phyloP scores from a whole-genome alignment of 2,329 filamentous ascomycete species.

The Leptographium wingfieldii region DNA sequence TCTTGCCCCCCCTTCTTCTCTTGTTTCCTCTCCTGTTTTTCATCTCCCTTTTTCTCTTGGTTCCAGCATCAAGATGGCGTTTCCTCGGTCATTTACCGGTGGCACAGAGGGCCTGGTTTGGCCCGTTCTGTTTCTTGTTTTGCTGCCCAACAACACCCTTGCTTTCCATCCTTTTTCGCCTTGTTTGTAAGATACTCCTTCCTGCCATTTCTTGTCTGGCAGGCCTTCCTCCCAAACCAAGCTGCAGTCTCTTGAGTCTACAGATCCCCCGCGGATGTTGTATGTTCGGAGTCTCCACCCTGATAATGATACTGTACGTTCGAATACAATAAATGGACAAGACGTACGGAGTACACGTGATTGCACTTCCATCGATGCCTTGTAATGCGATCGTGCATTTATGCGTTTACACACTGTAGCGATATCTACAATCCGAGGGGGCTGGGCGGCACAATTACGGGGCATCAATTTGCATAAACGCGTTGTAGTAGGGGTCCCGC shows the following conservation, averaged over 20 bases:
- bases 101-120: background rate
- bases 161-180: background rate
- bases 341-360: no score
- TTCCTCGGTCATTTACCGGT: background rate
- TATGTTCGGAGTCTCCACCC: background rate
- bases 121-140: background rate
- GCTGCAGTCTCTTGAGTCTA: background rate
- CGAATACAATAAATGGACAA: background rate
- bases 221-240: background rate
- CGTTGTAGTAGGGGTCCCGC: background rate
- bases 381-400: background rate
- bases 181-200: background rate
- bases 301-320: background rate
- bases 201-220: background rate
- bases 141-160: background rate
- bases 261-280: background rate
- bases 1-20: background rate
- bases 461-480: background rate
- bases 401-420: background rate
- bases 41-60: background rate
- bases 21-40: background rate
- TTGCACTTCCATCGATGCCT: no score
- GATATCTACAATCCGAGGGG: background rate
- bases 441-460: background rate
- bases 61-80: slow-evolving; percentile 2